Conservation (phyloP, 371 early-diverging fungal species). For the Mucor indicus region DNA sequence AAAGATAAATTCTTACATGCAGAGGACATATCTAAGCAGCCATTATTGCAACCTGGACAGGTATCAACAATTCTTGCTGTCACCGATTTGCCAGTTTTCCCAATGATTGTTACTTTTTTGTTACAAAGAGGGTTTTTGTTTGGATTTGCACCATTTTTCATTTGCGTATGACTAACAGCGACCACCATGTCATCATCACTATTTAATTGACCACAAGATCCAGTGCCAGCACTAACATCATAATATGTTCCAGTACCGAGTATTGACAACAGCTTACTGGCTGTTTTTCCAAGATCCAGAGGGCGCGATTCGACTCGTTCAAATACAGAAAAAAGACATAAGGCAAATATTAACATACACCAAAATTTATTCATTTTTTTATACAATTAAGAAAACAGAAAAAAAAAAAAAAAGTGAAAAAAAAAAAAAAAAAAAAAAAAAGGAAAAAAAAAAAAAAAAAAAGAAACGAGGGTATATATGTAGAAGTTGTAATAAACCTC, state of each 20-base stretch:
- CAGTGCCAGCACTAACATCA: slow-evolving; percentile 15
- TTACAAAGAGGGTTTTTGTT: slow-evolving; percentile 22
- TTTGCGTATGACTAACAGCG: slow-evolving; percentile 16
- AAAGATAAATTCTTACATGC: background rate
- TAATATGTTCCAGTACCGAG: slow-evolving; percentile 22
- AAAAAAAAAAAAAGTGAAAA: background rate
- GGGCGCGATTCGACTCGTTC: slow-evolving; percentile 6
- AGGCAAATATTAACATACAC: slow-evolving; percentile 1
- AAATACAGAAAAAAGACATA: background rate
- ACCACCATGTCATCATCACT: slow-evolving; percentile 15
- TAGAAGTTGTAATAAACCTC: too few relatives aligned
- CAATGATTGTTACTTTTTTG: slow-evolving; percentile 11
- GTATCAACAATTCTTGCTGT: slow-evolving; percentile 10
- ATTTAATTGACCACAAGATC: slow-evolving; percentile 16
- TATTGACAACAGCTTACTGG: slow-evolving; percentile 2
- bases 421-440: background rate
- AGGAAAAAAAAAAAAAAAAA: too few relatives aligned
- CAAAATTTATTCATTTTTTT: slow-evolving; percentile 7
- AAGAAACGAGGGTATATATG: too few relatives aligned
- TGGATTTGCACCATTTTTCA: slow-evolving; percentile 32
- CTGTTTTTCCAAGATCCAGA: slow-evolving; percentile 2
- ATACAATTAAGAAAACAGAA: background rate
- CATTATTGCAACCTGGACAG: slow-evolving; percentile 11
- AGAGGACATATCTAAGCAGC: slow-evolving; percentile 11
- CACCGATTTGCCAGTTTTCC: background rate